Percentiles rank a stretch among this genome's conserved stretches.
Conservation (phyloP, 1,284 basidiomycete genomes). For the Sphagnurus paluster region DNA sequence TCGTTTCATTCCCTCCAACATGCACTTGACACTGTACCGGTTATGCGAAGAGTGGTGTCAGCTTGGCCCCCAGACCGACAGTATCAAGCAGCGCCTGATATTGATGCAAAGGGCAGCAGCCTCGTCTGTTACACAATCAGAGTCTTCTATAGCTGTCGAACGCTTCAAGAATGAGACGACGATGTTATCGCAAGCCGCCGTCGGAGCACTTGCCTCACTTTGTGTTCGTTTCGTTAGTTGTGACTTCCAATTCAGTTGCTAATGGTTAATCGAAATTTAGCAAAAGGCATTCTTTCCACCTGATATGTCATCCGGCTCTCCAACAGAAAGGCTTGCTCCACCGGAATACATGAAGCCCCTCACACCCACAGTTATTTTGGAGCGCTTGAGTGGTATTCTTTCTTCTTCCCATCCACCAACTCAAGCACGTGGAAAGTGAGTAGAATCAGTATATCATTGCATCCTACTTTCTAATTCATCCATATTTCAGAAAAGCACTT, state of each 20-base stretch:
- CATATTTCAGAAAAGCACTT: conserved; percentile 68
- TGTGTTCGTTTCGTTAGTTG: conserved; percentile 56
- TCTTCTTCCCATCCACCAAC: conserved; percentile 54
- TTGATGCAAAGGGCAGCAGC: conserved; percentile 75
- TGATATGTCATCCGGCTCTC: conserved; percentile 58
- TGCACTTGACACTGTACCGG: conserved; percentile 80
- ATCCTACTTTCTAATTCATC: neutral
- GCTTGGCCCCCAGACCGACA: conserved; percentile 75
- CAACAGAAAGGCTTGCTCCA: conserved; percentile 50
- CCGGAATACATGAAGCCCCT: conserved; percentile 55
- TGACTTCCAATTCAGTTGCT: neutral
- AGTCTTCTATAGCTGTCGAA: conserved; percentile 57
- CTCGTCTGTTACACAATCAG: conserved; percentile 46
- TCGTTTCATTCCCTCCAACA: conserved; percentile 74
- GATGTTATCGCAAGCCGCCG: conserved; percentile 73
- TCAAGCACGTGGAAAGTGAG: conserved; percentile 64
- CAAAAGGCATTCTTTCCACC: conserved; percentile 74
- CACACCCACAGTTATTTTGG: conserved; percentile 52
- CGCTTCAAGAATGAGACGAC: conserved; percentile 75
- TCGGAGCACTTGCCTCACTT: conserved; percentile 83
- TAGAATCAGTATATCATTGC: no score
- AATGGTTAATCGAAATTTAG: conserved; percentile 35
- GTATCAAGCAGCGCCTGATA: conserved; percentile 72
- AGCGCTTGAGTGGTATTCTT: conserved; percentile 68
- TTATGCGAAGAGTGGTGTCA: conserved; percentile 95